A percentile compares a stretch with the other conserved stretches of the same genome.
phyloP scores from a whole-genome alignment of 2,329 filamentous ascomycete genomes.

The Coleophoma eucalyptorum region DNA sequence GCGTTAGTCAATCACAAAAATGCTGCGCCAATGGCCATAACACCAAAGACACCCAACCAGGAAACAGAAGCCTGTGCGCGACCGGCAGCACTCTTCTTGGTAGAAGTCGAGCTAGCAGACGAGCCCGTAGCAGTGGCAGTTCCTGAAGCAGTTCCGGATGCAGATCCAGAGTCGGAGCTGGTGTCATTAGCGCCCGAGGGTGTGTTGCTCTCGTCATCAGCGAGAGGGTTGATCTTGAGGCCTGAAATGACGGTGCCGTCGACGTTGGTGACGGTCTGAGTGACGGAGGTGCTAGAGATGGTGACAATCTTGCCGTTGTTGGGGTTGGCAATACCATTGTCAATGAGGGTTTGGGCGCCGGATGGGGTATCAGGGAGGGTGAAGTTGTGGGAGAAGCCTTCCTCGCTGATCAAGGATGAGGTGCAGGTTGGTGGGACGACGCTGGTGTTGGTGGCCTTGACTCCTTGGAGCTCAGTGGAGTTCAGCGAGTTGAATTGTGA shows the following conservation, averaged over 20 bases:
- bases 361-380: slow-evolving; percentile 66
- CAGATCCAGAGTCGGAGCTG: slow-evolving; percentile 1
- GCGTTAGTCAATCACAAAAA: background rate
- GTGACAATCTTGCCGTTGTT: slow-evolving; percentile 62
- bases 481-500: slow-evolving; percentile 73
- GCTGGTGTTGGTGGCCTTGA: slow-evolving; percentile 51
- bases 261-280: slow-evolving; percentile 51
- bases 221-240: slow-evolving; percentile 53
- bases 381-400: slow-evolving; percentile 75
- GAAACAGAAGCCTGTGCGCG: background rate
- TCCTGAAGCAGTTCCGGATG: background rate
- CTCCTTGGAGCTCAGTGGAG: slow-evolving; percentile 60
- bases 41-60: background rate
- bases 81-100: slow-evolving; percentile 15
- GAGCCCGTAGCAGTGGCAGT: slow-evolving; percentile 5
- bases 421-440: slow-evolving; percentile 61
- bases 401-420: slow-evolving; percentile 59
- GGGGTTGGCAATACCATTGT: slow-evolving; percentile 66
- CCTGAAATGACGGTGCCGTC: slow-evolving; percentile 56
- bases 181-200: slow-evolving; percentile 41
- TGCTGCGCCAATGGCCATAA: background rate
- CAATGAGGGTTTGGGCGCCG: slow-evolving; percentile 68
- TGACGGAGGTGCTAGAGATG: slow-evolving; percentile 50
- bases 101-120: slow-evolving; percentile 15
- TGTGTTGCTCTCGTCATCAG: slow-evolving; percentile 48